These are phyloP conservation scores for Leucoagaricus sp. DNA, from an alignment of 1,284 basidiomycete genomes.

Conservation along the genomic window DNA sequence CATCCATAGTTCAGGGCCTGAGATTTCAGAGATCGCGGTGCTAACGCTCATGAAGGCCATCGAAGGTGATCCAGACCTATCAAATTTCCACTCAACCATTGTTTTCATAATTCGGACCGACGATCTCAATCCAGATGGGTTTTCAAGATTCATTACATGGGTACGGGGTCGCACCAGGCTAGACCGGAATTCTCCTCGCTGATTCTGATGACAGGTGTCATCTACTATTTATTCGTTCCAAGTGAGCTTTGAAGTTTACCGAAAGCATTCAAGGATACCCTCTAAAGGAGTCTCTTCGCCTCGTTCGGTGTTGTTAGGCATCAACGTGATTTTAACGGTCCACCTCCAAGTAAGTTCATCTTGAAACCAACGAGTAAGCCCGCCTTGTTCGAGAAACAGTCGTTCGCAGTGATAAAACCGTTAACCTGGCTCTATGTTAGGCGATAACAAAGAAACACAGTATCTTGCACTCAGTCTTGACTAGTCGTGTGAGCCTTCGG, in stretches of 20 bases:
- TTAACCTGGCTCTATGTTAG: background rate
- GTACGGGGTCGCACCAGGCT: no score
- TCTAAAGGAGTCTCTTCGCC: no score
- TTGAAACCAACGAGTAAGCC: no score
- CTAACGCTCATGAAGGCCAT: no score
- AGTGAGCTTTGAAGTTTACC: background rate
- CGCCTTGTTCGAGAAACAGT: background rate
- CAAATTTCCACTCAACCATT: no score
- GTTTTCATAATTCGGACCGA: no score
- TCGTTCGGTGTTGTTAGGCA: background rate
- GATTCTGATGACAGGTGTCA: background rate
- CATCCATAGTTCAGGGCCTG: no score
- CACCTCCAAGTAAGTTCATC: background rate
- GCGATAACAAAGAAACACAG: background rate
- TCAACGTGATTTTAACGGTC: background rate
- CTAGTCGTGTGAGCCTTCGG: background rate
- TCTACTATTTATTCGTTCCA: background rate
- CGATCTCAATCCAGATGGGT: no score
- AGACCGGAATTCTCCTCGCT: no score
- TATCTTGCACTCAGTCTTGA: background rate
- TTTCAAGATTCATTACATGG: no score
- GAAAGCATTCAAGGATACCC: background rate
- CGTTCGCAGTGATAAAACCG: background rate
- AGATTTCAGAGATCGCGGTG: no score
- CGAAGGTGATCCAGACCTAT: no score